Percentiles rank a stretch among this genome's conserved stretches.
Evolutionary conservation across 768 basidiomycete species (phyloP).

Genomic region (Xerocomellus dryophilus): DNA sequence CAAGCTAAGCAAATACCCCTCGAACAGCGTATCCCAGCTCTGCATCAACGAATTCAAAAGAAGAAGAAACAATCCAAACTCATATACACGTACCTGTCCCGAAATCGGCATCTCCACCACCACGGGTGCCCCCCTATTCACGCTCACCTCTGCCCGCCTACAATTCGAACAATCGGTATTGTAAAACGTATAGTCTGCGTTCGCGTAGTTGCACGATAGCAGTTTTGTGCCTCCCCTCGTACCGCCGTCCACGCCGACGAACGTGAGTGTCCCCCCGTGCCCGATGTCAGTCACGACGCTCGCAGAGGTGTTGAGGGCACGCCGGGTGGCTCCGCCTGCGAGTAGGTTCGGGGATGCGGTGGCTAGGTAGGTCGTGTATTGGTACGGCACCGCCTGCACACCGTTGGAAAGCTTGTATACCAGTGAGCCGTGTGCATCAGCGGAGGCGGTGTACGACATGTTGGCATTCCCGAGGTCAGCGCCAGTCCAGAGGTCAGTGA

Average conservation of each 20-base stretch:
- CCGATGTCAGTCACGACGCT: neutral
- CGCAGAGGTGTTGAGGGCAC: neutral
- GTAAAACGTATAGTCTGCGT: constrained; percentile 6
- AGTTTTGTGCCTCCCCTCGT: neutral
- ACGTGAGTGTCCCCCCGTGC: constrained; percentile 1
- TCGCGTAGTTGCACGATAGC: constrained; percentile 2
- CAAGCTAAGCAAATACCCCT: constrained; percentile 4
- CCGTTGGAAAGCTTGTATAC: constrained; percentile 2
- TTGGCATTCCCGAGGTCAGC: neutral
- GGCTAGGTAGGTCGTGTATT: neutral
- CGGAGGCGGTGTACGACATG: neutral
- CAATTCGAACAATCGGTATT: constrained; percentile 10
- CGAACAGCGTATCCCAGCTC: constrained; percentile 2
- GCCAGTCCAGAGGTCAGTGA: constrained; percentile 8
- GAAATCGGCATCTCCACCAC: constrained; percentile 9
- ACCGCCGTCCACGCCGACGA: constrained; percentile 8
- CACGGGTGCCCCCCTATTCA: constrained; percentile 1
- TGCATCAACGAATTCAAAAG: neutral
- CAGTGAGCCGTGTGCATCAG: constrained; percentile 2
- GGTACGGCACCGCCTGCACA: neutral
- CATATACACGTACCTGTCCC: constrained; percentile 1
- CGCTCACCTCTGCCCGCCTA: constrained; percentile 4
- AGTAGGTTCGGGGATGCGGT: neutral
- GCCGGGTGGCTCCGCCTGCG: neutral
- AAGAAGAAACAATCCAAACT: neutral